phyloP scores from a whole-genome alignment of 2,329 filamentous ascomycete genomes.

The Pleoardoris graminearum region DNA sequence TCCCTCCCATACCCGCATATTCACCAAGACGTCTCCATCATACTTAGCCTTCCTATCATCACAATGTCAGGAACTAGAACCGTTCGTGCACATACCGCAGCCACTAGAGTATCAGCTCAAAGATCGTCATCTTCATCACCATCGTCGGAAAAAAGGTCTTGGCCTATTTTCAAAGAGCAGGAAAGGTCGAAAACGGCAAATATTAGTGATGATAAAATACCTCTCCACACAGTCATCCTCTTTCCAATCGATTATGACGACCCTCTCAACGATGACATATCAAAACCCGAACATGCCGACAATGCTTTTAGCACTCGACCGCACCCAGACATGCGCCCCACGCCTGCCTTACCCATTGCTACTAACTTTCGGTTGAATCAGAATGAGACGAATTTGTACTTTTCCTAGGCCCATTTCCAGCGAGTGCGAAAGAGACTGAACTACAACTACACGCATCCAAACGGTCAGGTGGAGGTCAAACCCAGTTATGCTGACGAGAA shows the following conservation, averaged over 20 bases:
- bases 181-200: no score
- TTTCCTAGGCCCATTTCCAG: not conserved
- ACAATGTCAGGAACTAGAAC: no score
- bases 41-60: no score
- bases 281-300: not conserved
- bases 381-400: not conserved
- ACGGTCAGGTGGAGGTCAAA: not conserved
- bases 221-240: not conserved
- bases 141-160: no score
- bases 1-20: no score
- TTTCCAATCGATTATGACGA: constrained; percentile 1
- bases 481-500: not conserved
- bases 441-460: not conserved
- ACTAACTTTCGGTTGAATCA: no score
- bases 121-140: no score
- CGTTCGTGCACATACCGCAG: no score
- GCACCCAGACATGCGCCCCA: not conserved
- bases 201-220: no score
- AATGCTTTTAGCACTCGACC: not conserved
- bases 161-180: no score
- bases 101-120: no score
- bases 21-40: no score
- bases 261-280: not conserved
- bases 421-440: not conserved
- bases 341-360: not conserved